Evolutionary conservation across 345 rosid genomes (phyloP).

Genomic region (Gynandropsis gynandra): DNA sequence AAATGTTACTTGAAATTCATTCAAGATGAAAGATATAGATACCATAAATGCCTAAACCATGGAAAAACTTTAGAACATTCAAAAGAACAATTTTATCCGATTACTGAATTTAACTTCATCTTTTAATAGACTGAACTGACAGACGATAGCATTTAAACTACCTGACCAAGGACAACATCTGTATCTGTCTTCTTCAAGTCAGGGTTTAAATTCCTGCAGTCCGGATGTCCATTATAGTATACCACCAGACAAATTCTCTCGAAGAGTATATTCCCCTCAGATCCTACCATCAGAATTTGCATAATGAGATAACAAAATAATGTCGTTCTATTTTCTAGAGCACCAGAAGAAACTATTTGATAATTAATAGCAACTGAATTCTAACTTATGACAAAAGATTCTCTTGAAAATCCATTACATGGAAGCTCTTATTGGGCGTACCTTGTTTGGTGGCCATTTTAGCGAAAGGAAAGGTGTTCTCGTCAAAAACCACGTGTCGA

Average conservation of each 20-base stretch:
- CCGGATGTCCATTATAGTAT: conserved; percentile 93
- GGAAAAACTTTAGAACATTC: not conserved
- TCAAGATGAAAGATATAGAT: not conserved
- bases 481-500: no score
- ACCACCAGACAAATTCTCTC: conserved; percentile 98
- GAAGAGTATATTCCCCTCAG: conserved; percentile 72
- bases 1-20: not conserved
- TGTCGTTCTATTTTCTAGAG: conserved; percentile 3
- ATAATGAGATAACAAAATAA: not conserved
- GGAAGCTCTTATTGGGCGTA: conserved; percentile 26
- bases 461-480: no score
- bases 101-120: not conserved
- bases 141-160: conserved; percentile 21
- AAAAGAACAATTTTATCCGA: conserved; percentile 5
- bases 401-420: not conserved
- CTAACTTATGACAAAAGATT: not conserved
- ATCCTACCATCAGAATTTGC: conserved; percentile 31
- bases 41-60: not conserved
- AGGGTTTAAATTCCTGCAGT: conserved; percentile 52
- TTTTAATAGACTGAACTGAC: not conserved
- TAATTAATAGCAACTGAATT: conserved; percentile 11
- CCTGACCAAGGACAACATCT: conserved; percentile 86
- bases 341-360: not conserved
- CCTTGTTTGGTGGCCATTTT: no score
- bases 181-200: conserved; percentile 65